Conservation (phyloP, 2,329 filamentous ascomycete genomes). For the Fusarium mangiferae region DNA sequence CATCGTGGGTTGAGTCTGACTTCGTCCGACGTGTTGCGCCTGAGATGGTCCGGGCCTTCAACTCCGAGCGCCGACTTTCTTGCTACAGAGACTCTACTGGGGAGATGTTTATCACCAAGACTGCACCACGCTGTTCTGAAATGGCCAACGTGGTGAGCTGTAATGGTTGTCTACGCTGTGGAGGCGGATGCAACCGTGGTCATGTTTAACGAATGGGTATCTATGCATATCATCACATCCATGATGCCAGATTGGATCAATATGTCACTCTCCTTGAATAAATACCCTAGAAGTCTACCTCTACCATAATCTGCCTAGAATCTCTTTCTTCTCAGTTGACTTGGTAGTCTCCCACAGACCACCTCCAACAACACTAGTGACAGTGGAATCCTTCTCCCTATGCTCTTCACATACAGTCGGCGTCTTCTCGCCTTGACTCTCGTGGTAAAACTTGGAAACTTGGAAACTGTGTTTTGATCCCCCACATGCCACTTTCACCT, state of each 20-base stretch:
- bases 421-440: conserved; percentile 46
- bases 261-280: not conserved
- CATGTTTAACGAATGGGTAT: not conserved
- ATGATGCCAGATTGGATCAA: not conserved
- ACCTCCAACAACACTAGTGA: not conserved
- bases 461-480: conserved; percentile 46
- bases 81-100: not conserved
- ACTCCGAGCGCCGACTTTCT: not conserved
- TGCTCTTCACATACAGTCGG: conserved; percentile 40
- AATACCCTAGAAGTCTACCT: not conserved
- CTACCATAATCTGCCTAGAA: not conserved
- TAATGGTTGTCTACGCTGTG: not conserved
- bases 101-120: not conserved
- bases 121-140: not conserved
- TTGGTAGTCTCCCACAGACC: conserved; percentile 9
- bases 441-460: conserved; percentile 49
- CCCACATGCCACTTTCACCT: conserved; percentile 36
- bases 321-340: not conserved
- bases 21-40: not conserved
- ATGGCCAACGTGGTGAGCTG: not conserved
- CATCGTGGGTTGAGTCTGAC: not conserved
- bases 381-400: not conserved
- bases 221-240: not conserved
- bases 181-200: not conserved
- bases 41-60: not conserved